Base-by-base conservation (phyloP, 2,329 filamentous ascomycete species). In the Dendryphion nanum region DNA sequence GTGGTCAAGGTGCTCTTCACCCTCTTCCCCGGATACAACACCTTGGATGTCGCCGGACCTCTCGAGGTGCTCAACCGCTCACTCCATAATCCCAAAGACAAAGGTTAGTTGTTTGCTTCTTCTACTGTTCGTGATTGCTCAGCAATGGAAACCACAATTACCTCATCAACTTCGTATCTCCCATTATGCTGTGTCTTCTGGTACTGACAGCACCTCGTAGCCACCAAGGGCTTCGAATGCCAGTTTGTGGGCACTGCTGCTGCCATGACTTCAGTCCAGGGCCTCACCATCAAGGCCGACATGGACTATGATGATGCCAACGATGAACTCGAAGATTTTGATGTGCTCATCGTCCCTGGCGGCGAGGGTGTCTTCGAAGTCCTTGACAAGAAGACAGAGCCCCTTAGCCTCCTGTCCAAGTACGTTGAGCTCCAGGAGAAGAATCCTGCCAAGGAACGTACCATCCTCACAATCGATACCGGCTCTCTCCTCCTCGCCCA, bases 381-480 rank as follows among this genome's bases (percentile, higher is more conserved):
- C 46, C 68, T 90, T 59, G 81, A 86, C 67, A 69, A 75, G 58
- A 84, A 86, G 60, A 66, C 73, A 36, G 79, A 66, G 53, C 59
- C 62, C 16, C 74, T 90, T 45, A 70, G 74, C 46, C 73, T 91
- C 62, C 87, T 93, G 73, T 77, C 78, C 53, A 82, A 83, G 58
- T 93, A 84, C 68, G 79, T 84, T 48, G 84, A 90, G 61, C 74
- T 91, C 41, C 87, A 93, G 71, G 82, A 87, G 74, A 81, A 80
- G 56, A 85, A 90, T 55, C 85, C 87, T 10, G 75, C 75, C 57
- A 85, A 85, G 56, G 88, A 94, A 74, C 85, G 88, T 53, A 90
- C 87, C 34, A 73, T 93, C 57, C 72, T 93, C 52, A 86, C 85
- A 51, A 74, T 94, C 65, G 89, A 85, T 73, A 88, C 86, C 32